Conservation (phyloP, 2,329 filamentous ascomycete genomes). For the Taxawa tesnikishii region DNA sequence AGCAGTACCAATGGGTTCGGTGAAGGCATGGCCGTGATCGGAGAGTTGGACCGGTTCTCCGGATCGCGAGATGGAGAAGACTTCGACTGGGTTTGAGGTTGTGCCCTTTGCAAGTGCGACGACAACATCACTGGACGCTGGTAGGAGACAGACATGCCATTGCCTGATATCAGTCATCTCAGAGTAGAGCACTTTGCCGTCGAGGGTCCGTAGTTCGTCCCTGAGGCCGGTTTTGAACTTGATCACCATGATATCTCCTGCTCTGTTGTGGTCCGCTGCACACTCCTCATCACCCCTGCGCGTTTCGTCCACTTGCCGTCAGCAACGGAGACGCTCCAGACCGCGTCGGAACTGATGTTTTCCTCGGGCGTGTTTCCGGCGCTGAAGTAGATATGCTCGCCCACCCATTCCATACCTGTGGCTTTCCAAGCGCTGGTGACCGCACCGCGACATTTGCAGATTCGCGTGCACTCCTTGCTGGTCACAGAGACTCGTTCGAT, state of each 20-base stretch:
- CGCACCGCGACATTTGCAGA: neutral
- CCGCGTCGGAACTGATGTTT: neutral
- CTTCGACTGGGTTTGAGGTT: slow-evolving; percentile 17
- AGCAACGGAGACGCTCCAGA: slow-evolving; percentile 2
- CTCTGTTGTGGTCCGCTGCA: slow-evolving; percentile 7
- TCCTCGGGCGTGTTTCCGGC: slow-evolving; percentile 3
- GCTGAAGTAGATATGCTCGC: slow-evolving; percentile 10
- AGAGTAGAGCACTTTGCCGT: slow-evolving; percentile 9
- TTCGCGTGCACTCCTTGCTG: slow-evolving; percentile 1
- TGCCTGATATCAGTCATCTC: slow-evolving; percentile 1
- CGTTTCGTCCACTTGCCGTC: slow-evolving; percentile 6
- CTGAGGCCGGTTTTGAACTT: slow-evolving; percentile 12
- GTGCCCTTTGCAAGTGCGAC: slow-evolving; percentile 16
- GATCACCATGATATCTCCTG: slow-evolving; percentile 9
- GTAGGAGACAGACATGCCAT: neutral
- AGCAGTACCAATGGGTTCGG: slow-evolving; percentile 12
- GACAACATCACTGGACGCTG: slow-evolving; percentile 9
- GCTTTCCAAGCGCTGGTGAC: neutral
- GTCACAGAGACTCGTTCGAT: slow-evolving; percentile 9
- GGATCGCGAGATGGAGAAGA: slow-evolving; percentile 17
- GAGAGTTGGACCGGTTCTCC: slow-evolving; percentile 10
- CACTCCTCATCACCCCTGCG: slow-evolving; percentile 10
- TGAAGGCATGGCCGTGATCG: slow-evolving; percentile 13
- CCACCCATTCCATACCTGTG: slow-evolving; percentile 8
- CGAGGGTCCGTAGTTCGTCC: slow-evolving; percentile 10